These are phyloP conservation scores for Coemansia sp. DNA, from an alignment of 192 early-diverging fungal species.

Conservation along the genomic window DNA sequence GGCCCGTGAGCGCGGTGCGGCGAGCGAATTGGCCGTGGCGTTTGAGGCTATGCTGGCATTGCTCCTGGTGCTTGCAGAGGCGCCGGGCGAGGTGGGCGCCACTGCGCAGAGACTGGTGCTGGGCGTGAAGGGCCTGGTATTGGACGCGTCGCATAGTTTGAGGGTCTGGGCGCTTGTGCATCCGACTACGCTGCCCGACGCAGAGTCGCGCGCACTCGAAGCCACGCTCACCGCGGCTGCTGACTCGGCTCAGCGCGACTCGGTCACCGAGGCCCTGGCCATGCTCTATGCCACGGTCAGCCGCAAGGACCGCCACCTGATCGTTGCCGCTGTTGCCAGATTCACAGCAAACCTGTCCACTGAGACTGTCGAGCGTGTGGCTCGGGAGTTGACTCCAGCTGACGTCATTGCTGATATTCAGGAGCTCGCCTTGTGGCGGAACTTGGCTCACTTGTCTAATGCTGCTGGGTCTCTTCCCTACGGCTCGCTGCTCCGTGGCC, in stretches of 20 bases:
- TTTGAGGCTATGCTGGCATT: conserved; percentile 34
- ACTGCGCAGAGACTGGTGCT: neutral
- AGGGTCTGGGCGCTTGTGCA: conserved; percentile 34
- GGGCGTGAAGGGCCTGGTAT: conserved; percentile 15
- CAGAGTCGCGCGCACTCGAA: conserved; percentile 30
- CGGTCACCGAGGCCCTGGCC: conserved; percentile 44
- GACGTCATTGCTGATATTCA: conserved; percentile 23
- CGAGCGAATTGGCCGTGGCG: conserved; percentile 47
- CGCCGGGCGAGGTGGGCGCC: neutral
- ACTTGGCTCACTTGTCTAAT: conserved; percentile 5
- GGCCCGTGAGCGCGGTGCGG: conserved; percentile 5
- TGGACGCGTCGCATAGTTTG: conserved; percentile 41
- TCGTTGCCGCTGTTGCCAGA: conserved; percentile 23
- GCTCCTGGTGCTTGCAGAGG: conserved; percentile 2
- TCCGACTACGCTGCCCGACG: conserved; percentile 32
- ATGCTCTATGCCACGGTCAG: conserved; percentile 45
- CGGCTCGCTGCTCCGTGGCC: neutral
- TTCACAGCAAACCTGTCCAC: conserved; percentile 20
- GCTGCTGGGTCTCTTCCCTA: conserved; percentile 11
- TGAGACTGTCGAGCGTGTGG: neutral
- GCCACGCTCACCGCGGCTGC: neutral
- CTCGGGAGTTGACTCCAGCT: conserved; percentile 11
- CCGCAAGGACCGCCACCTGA: conserved; percentile 36
- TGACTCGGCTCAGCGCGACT: conserved; percentile 6
- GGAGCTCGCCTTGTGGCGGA: conserved; percentile 28